These are phyloP conservation scores for Lindgomyces ingoldianus DNA, from an alignment of 495 filamentous ascomycete genomes.

Conservation along the genomic window DNA sequence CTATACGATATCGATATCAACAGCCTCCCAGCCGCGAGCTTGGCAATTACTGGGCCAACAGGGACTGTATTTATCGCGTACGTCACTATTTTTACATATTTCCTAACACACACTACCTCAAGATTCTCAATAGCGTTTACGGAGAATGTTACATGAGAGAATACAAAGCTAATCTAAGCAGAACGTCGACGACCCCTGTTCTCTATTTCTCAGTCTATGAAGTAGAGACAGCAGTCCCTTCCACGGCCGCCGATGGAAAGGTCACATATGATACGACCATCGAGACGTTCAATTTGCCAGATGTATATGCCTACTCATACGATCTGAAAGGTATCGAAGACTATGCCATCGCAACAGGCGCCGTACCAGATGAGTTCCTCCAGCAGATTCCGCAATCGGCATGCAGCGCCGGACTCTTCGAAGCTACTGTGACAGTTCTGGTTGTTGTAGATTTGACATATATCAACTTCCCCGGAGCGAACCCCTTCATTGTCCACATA, in stretches of 20 bases:
- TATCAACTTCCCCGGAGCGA: not conserved
- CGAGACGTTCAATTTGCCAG: conserved; percentile 17
- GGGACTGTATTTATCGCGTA: conserved; percentile 31
- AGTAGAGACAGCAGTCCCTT: conserved; percentile 11
- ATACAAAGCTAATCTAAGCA: conserved; percentile 10
- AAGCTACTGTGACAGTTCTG: conserved; percentile 27
- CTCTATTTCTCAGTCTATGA: conserved; percentile 41
- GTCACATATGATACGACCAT: conserved; percentile 8
- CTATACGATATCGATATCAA: not conserved
- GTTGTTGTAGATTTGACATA: conserved; percentile 32
- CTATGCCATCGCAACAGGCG: conserved; percentile 11
- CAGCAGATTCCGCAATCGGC: conserved; percentile 31
- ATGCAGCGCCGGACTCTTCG: conserved; percentile 20
- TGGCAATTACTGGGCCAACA: conserved; percentile 22
- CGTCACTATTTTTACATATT: conserved; percentile 13
- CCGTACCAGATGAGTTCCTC: conserved; percentile 27
- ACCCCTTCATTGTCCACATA: conserved; percentile 31
- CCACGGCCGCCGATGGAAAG: conserved; percentile 8
- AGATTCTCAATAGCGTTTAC: no score
- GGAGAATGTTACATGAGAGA: not conserved
- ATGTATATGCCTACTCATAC: conserved; percentile 12
- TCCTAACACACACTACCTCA: no score
- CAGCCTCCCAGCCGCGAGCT: conserved; percentile 24
- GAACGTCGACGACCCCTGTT: conserved; percentile 39
- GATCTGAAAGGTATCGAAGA: conserved; percentile 21